Evolutionary conservation across 345 rosid genomes (phyloP).

Genomic region (Aegle marmelos): DNA sequence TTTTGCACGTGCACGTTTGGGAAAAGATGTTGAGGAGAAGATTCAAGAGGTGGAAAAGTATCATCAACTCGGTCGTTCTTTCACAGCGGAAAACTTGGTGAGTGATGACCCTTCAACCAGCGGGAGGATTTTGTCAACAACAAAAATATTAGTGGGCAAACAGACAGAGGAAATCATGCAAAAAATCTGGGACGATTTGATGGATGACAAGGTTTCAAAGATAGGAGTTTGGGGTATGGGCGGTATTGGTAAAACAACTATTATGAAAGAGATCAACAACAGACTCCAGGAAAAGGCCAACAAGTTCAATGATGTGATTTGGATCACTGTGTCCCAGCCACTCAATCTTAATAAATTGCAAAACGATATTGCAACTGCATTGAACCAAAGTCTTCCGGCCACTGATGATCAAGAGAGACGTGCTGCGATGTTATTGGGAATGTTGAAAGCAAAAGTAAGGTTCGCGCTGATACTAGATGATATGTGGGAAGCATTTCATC

Average conservation of each 20-base stretch:
- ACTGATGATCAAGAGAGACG: not conserved
- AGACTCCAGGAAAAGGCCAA: too few relatives aligned
- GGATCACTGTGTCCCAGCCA: not conserved
- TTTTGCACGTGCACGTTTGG: too few relatives aligned
- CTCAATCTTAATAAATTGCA: slow-evolving; percentile 2
- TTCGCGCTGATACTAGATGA: not conserved
- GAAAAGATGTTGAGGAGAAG: too few relatives aligned
- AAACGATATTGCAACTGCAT: not conserved
- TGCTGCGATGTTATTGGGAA: not conserved
- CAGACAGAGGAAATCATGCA: not conserved
- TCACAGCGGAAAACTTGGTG: not conserved
- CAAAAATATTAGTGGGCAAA: not conserved
- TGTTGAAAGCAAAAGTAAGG: not conserved
- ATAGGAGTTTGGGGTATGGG: too few relatives aligned
- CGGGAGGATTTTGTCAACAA: not conserved
- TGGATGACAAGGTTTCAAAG: too few relatives aligned
- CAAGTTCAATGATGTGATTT: too few relatives aligned
- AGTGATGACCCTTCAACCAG: not conserved
- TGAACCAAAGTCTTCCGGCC: too few relatives aligned
- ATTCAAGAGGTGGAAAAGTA: not conserved
- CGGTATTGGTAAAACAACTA: too few relatives aligned
- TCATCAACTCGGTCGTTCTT: not conserved
- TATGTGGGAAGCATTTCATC: not conserved
- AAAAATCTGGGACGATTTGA: too few relatives aligned
- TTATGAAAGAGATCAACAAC: too few relatives aligned